A percentile compares a stretch with the other conserved stretches of the same genome.
These are phyloP conservation scores for Jamesozyma lodderae DNA, from an alignment of 805 yeast species.

Conservation along the genomic window DNA sequence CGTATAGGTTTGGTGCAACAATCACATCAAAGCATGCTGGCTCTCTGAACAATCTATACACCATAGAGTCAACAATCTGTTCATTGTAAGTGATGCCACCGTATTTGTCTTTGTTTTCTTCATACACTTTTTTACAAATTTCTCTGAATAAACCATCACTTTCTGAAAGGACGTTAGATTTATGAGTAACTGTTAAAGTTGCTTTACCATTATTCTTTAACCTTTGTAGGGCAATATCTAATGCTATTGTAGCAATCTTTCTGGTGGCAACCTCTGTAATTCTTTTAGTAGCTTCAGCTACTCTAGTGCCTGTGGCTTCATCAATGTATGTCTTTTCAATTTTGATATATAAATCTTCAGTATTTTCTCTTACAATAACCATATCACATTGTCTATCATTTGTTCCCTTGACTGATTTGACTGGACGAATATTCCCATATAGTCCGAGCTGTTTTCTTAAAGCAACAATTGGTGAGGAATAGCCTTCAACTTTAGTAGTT, in stretches of 20 bases:
- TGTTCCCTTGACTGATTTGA: constrained; percentile 78
- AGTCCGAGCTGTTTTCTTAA: constrained; percentile 89
- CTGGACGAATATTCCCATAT: constrained; percentile 96
- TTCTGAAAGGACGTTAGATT: constrained; percentile 86
- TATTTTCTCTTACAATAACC: constrained; percentile 97
- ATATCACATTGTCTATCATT: constrained; percentile 82
- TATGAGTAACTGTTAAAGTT: constrained; percentile 82
- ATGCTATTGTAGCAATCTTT: constrained; percentile 82
- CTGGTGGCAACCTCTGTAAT: constrained; percentile 81
- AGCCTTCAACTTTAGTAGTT: constrained; percentile 85
- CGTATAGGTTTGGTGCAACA: constrained; percentile 97
- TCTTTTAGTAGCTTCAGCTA: constrained; percentile 97
- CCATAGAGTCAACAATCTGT: constrained; percentile 99
- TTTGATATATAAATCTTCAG: constrained; percentile 94
- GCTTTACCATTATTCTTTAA: constrained; percentile 57
- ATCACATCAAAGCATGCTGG: constrained; percentile 96
- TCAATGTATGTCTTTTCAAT: constrained; percentile 67
- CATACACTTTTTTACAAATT: constrained; percentile 41
- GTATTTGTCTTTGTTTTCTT: constrained; percentile 49
- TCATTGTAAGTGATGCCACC: constrained; percentile 65
- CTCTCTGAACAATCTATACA: constrained; percentile 96
- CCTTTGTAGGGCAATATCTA: constrained; percentile 88
- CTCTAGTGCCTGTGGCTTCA: constrained; percentile 72
- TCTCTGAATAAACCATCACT: constrained; percentile 96
- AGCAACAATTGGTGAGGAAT: constrained; percentile 98